These are phyloP conservation scores for Quercus phellos DNA, from an alignment of 331 rosid genomes.

Conservation along the genomic window DNA sequence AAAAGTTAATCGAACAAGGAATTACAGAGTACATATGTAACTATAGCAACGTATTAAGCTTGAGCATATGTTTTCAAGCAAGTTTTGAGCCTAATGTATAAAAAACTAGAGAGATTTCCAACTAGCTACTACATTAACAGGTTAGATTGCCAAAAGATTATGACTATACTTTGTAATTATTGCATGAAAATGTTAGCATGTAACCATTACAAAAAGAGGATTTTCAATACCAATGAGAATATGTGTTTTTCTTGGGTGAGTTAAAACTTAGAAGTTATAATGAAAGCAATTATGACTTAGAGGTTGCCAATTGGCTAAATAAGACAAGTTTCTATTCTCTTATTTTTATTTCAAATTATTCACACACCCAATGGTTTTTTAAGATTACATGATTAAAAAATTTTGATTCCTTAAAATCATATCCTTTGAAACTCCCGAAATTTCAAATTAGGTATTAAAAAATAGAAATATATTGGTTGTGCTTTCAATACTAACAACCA, in stretches of 20 bases:
- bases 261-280: background rate
- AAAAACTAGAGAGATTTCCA: too few species aligned
- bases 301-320: background rate
- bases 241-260: background rate
- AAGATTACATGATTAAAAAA: background rate
- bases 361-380: background rate
- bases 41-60: too few species aligned
- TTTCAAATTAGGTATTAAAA: background rate
- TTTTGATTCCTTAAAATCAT: background rate
- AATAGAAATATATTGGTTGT: background rate
- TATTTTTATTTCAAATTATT: too few species aligned
- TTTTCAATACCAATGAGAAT: background rate
- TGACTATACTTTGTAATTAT: background rate
- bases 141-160: too few species aligned
- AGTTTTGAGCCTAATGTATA: too few species aligned
- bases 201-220: conserved; percentile 1
- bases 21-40: too few species aligned
- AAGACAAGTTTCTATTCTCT: background rate
- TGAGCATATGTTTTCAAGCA: too few species aligned
- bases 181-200: background rate
- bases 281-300: background rate
- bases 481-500: background rate
- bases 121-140: too few species aligned
- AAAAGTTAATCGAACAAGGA: too few species aligned
- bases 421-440: conserved; percentile 2